Base-by-base conservation (phyloP, 164 flowering plant genomes). In the Tetracentron sinense region DNA sequence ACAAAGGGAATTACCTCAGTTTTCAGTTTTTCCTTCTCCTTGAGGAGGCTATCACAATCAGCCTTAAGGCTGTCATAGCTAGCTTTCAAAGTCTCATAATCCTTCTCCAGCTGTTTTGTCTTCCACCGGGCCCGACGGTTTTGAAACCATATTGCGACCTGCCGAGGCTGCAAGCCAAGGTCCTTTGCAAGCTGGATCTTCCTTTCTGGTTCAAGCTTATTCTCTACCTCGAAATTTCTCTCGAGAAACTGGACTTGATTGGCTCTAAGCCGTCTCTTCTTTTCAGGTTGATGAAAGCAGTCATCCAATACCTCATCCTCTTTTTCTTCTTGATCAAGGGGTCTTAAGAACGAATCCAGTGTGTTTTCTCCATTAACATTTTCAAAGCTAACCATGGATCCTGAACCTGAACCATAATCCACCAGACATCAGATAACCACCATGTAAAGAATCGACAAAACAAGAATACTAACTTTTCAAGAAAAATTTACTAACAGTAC, bases 151-250 rank as follows among this genome's bases (percentile, higher is more conserved):
- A 82, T 79, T 0, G 85, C 82, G 54, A 90, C 83, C 63, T 87
- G 96, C 17, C 94, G 75, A 26, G 93, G 91, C 74, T 89, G 89
- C 78, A 87, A 60, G 17, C 87, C 88, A 6, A 87, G 79, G 35
- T 85, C 87, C 66, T 77, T 83, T 0, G 96, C 93, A 2, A 89
- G 87, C 76, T 83, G 82, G 48, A 78, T 28, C 66, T 89, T 89
- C 72, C 93, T 78, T 25, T 89, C 93, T 0, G 93, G 93, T 61
- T 87, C 93, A 16, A 89, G 91, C 79, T 85, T 89, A 76, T 89
- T 89, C 56, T 89, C 96, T 15, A 67, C 65, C 75, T 84, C 90
- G 48, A 89, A 89, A 52, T 70, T 83, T 68, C 60, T 82, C 77
- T 89, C 96, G 0, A 89, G 85, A 64, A 80, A 82, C 71, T 79